phyloP scores from a whole-genome alignment of 2,329 filamentous ascomycete species.

The Fusarium coffeatum region DNA sequence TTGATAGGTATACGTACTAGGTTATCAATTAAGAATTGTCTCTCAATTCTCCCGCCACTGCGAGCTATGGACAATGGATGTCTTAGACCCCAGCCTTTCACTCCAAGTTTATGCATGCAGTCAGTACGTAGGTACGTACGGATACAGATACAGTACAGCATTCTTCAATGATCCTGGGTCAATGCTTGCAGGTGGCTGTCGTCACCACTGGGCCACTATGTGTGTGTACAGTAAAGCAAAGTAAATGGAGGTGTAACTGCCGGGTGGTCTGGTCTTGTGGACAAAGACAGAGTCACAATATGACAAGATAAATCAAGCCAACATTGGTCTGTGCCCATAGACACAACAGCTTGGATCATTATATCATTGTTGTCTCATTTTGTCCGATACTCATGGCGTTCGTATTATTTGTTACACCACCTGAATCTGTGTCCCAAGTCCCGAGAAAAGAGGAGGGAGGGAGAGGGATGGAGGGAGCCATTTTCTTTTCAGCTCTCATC shows the following conservation, averaged over 20 bases:
- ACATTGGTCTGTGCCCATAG: not conserved
- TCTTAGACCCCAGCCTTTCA: constrained; percentile 25
- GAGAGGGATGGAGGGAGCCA: not conserved
- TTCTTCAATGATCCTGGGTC: not conserved
- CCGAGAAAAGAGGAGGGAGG: not conserved
- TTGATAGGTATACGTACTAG: not conserved
- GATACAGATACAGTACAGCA: not conserved
- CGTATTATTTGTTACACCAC: not conserved
- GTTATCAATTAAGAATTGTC: not conserved
- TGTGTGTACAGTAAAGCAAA: not conserved
- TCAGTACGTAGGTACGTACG: not conserved
- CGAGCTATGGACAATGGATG: not conserved
- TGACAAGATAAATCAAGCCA: not conserved
- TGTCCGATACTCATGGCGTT: not conserved
- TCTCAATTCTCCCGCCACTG: constrained; percentile 4
- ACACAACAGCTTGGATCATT: not conserved
- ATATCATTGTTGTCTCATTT: not conserved
- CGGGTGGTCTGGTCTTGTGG: not conserved
- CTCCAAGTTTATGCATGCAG: constrained; percentile 5
- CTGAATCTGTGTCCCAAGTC: not conserved
- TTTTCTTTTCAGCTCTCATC: constrained; percentile 22
- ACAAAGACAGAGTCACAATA: not conserved
- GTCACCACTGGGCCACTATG: constrained; percentile 11
- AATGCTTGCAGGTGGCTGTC: constrained; percentile 20
- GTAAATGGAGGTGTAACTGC: not conserved